Evolutionary conservation across 257 asterid genomes (phyloP).

Genomic region (Rauvolfia tetraphylla): DNA sequence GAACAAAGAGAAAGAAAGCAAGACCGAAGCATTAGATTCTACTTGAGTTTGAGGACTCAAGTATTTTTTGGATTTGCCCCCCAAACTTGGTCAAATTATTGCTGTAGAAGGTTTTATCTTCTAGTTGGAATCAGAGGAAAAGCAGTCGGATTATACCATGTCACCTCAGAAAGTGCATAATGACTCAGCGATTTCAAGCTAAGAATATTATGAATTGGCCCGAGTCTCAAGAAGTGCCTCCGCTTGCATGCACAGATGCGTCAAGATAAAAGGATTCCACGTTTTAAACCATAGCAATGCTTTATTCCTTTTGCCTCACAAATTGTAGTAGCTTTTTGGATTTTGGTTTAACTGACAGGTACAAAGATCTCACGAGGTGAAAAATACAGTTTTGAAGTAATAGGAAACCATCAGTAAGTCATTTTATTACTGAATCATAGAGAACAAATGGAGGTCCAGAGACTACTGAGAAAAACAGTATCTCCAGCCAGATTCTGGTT

Average conservation of each 20-base stretch:
- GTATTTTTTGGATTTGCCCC: neutral
- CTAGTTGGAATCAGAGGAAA: conserved; percentile 7
- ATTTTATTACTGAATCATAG: conserved; percentile 8
- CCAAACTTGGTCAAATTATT: conserved; percentile 2
- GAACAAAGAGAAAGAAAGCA: neutral
- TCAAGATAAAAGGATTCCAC: neutral
- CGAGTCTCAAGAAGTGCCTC: neutral
- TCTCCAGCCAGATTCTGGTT: conserved; percentile 8
- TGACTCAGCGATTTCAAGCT: conserved; percentile 1
- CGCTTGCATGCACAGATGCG: neutral
- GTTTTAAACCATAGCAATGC: neutral
- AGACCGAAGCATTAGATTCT: conserved; percentile 16
- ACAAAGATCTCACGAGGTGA: neutral
- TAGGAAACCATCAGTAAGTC: neutral
- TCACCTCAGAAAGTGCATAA: conserved; percentile 10
- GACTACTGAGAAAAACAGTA: conserved; percentile 16
- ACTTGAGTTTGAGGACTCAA: neutral
- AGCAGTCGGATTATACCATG: conserved; percentile 1
- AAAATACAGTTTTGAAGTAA: neutral
- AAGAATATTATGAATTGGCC: neutral
- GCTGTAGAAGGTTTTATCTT: neutral
- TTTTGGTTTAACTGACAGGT: neutral
- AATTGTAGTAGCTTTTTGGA: neutral
- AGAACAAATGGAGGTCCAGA: conserved; percentile 6
- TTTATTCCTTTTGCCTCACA: neutral